Evolutionary conservation across 345 rosid species (phyloP).

Genomic region (Garcia nutans): DNA sequence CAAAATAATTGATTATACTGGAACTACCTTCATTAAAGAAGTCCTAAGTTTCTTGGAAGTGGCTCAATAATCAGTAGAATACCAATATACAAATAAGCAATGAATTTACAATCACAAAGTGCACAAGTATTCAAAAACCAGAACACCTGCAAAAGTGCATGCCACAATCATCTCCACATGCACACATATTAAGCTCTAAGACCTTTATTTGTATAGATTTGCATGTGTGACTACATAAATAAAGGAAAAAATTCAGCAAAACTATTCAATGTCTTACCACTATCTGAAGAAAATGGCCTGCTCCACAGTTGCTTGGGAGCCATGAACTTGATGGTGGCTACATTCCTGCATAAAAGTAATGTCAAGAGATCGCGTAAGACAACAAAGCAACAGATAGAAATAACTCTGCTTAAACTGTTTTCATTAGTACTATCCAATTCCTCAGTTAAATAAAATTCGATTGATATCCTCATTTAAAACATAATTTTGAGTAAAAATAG

Average conservation of each 20-base stretch:
- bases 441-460: not conserved
- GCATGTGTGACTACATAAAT: not conserved
- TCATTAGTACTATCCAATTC: not conserved
- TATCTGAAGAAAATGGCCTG: conserved; percentile 64
- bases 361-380: not conserved
- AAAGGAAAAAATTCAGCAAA: not conserved
- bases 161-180: too few species aligned
- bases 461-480: not conserved
- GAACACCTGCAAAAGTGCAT: too few species aligned
- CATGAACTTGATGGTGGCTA: conserved; percentile 29
- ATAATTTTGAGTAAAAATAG: not conserved
- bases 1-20: not conserved
- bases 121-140: too few species aligned
- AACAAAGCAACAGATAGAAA: not conserved
- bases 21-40: not conserved
- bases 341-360: conserved; percentile 31
- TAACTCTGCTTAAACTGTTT: not conserved
- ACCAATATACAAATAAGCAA: not conserved
- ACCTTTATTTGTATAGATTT: not conserved
- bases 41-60: not conserved
- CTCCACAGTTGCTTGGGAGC: conserved; percentile 44
- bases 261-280: conserved; percentile 44
- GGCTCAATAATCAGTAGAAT: not conserved
- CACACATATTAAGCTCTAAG: not conserved
- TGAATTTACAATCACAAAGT: too few species aligned